Conservation (phyloP, 2,329 filamentous ascomycete species). For the Fusarium haematococcum region DNA sequence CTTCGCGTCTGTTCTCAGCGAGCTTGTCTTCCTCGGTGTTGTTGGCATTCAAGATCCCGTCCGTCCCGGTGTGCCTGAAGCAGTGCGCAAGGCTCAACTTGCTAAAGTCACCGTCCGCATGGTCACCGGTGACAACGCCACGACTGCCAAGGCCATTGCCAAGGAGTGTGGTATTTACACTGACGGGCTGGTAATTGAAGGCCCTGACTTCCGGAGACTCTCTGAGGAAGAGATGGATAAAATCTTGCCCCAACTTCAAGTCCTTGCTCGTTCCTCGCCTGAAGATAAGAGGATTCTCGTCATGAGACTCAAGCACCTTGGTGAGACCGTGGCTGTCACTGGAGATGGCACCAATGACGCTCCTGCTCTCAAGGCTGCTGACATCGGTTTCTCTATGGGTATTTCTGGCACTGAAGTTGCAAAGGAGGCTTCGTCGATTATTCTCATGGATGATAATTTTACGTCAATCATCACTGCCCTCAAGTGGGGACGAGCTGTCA, state of each 20-base stretch:
- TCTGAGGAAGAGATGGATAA: background rate
- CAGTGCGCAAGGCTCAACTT: background rate
- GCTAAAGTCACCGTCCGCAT: background rate
- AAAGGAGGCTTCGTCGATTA: background rate
- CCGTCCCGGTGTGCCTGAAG: background rate
- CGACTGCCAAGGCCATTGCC: background rate
- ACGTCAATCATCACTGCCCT: background rate
- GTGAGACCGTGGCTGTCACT: background rate
- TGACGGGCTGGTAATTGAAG: background rate
- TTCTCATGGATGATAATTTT: constrained; percentile 1
- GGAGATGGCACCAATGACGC: background rate
- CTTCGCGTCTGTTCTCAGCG: background rate
- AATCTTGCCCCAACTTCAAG: background rate
- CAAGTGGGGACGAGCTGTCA: background rate
- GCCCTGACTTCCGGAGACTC: background rate
- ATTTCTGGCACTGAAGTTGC: constrained; percentile 1
- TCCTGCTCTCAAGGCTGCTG: background rate
- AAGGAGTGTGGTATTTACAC: background rate
- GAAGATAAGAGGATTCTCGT: background rate
- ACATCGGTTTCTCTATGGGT: background rate
- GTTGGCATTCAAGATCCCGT: background rate
- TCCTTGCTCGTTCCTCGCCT: background rate
- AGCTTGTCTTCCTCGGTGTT: background rate
- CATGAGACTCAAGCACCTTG: background rate
- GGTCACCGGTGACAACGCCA: background rate